phyloP scores from a whole-genome alignment of 768 basidiomycete species.

The Serendipita sp. region DNA sequence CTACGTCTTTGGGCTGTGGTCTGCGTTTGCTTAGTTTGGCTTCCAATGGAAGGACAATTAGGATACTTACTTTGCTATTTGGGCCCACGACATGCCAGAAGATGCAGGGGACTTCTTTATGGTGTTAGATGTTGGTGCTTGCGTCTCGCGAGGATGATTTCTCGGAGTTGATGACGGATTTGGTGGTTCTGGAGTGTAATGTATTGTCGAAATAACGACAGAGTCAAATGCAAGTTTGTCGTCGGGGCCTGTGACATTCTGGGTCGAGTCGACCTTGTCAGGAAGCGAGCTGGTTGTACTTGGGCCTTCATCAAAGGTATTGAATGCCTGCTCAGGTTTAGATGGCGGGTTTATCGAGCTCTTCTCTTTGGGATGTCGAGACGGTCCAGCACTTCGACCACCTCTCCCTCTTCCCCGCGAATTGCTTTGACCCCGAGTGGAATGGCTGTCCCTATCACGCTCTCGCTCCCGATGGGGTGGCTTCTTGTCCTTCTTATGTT shows the following conservation, averaged over 20 bases:
- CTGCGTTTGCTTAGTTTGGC: neutral
- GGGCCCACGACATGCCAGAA: conserved; percentile 74
- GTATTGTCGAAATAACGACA: neutral
- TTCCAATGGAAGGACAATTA: conserved; percentile 11
- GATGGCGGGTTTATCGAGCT: too few species aligned
- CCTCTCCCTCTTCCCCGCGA: conserved; percentile 45
- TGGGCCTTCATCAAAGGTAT: too few species aligned
- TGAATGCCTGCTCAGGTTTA: neutral
- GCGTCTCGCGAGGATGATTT: neutral
- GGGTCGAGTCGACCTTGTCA: too few species aligned
- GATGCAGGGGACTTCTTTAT: conserved; percentile 31
- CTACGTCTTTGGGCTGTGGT: neutral
- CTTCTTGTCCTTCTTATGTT: conserved; percentile 83
- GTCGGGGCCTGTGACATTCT: too few species aligned
- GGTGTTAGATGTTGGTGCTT: conserved; percentile 16
- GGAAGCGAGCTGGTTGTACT: too few species aligned
- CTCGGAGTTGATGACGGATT: neutral
- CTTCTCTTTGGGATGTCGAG: conserved; percentile 25
- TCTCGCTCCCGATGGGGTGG: conserved; percentile 27
- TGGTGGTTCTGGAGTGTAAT: neutral
- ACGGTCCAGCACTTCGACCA: conserved; percentile 32
- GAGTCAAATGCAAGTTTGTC: neutral
- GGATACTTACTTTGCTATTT: conserved; percentile 51
- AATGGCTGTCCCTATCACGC: conserved; percentile 43
- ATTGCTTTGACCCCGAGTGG: conserved; percentile 27